Conservation (phyloP, 169 alveolate genomes). For the Sarcocystis neurona region DNA sequence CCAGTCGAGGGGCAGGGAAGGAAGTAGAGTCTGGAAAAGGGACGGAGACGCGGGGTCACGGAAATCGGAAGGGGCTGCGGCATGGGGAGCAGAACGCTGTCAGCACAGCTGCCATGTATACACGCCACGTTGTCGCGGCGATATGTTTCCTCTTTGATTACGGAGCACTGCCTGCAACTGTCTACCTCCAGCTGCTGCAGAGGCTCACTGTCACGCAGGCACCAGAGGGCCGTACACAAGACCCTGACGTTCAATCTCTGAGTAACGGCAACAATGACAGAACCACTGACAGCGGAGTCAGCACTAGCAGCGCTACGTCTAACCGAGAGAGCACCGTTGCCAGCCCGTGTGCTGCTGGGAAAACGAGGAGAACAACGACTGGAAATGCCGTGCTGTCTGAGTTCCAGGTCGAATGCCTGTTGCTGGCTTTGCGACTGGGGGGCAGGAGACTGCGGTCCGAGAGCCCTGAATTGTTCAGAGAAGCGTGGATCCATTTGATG, state of each 20-base stretch:
- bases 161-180: background rate
- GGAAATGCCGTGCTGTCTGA: constrained; percentile 11
- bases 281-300: background rate
- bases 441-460: constrained; percentile 59
- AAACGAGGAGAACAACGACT: background rate
- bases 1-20: background rate
- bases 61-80: background rate
- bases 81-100: background rate
- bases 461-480: constrained; percentile 37
- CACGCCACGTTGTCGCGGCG: background rate
- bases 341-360: background rate
- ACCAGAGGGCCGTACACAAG: too few species aligned
- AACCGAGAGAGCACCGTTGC: too few species aligned
- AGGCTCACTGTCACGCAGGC: background rate
- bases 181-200: constrained; percentile 4
- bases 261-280: background rate
- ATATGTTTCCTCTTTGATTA: constrained; percentile 25
- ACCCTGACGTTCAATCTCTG: background rate
- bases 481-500: constrained; percentile 34
- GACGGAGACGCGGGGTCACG: background rate
- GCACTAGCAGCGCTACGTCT: background rate
- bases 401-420: constrained; percentile 54
- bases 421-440: constrained; percentile 58
- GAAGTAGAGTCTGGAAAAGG: background rate
- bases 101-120: background rate